Conservation (phyloP, 2,329 filamentous ascomycete genomes). For the Lachnellula arida region DNA sequence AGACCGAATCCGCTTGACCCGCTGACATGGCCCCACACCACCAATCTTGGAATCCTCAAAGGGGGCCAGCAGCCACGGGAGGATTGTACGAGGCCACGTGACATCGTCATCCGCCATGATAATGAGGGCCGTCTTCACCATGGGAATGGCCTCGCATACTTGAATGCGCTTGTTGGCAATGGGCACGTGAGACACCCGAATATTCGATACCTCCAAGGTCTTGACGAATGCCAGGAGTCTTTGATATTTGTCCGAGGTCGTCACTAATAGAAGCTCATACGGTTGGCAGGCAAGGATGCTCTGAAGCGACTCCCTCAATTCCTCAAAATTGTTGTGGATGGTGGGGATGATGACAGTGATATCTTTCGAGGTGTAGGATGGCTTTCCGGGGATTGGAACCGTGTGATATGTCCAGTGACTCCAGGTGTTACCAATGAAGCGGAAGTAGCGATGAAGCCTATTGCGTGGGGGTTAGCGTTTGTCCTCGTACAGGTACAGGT, state of each 20-base stretch:
- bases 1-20: constrained; percentile 63
- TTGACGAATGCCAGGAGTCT: constrained; percentile 63
- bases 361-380: constrained; percentile 64
- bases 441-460: constrained; percentile 83
- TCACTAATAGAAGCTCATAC: constrained; percentile 75
- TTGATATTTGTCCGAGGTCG: constrained; percentile 72
- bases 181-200: constrained; percentile 69
- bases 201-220: constrained; percentile 53
- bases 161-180: constrained; percentile 96
- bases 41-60: constrained; percentile 82
- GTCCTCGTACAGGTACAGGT: neutral
- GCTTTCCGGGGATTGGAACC: constrained; percentile 74
- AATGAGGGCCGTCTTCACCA: constrained; percentile 77
- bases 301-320: constrained; percentile 74
- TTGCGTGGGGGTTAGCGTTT: neutral
- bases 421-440: constrained; percentile 77
- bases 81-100: constrained; percentile 78
- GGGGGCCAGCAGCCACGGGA: constrained; percentile 88
- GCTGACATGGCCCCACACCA: constrained; percentile 87
- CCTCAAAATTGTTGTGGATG: constrained; percentile 80
- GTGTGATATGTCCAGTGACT: constrained; percentile 87
- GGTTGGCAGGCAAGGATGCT: constrained; percentile 70
- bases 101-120: constrained; percentile 96
- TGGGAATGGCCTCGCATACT: constrained; percentile 84
- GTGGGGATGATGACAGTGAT: constrained; percentile 93